Evolutionary conservation across 208 protist genomes (phyloP).

Genomic region (Acanthamoeba culbertsoni): DNA sequence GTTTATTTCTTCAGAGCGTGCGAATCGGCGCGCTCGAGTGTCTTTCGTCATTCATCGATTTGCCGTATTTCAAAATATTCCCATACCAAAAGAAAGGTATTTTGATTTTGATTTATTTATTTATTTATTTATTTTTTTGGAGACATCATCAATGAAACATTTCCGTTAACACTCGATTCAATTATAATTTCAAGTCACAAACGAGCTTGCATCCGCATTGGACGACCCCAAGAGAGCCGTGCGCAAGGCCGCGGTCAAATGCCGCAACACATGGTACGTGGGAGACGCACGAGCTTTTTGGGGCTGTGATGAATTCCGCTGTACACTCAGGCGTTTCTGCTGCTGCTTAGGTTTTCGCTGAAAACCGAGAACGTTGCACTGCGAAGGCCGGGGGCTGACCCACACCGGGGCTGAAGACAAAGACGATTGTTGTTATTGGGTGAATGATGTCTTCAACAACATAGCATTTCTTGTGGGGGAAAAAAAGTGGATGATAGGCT

Average conservation of each 20-base stretch:
- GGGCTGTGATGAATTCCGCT: not conserved
- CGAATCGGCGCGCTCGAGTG: constrained; percentile 15
- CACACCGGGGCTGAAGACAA: not conserved
- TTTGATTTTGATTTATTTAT: not conserved
- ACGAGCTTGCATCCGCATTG: not conserved
- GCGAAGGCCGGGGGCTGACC: not conserved
- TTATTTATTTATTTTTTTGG: not conserved
- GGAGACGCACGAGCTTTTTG: not conserved
- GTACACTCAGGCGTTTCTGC: not conserved
- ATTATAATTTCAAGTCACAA: no score
- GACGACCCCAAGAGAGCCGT: constrained; percentile 43
- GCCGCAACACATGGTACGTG: constrained; percentile 30
- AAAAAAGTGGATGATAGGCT: no score
- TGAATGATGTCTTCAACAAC: no score
- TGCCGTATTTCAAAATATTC: constrained; percentile 24
- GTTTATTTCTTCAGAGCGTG: not conserved
- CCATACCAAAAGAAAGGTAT: constrained; percentile 31
- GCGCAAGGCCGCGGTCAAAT: constrained; percentile 12
- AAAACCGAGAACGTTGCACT: constrained; percentile 11
- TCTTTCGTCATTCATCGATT: not conserved
- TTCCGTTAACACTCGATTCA: no score
- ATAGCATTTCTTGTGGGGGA: no score
- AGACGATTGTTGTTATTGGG: no score
- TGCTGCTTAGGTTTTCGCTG: not conserved
- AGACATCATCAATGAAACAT: no score